Evolutionary conservation across 116 monocot species (phyloP).

Genomic region (Cymodocea nodosa): DNA sequence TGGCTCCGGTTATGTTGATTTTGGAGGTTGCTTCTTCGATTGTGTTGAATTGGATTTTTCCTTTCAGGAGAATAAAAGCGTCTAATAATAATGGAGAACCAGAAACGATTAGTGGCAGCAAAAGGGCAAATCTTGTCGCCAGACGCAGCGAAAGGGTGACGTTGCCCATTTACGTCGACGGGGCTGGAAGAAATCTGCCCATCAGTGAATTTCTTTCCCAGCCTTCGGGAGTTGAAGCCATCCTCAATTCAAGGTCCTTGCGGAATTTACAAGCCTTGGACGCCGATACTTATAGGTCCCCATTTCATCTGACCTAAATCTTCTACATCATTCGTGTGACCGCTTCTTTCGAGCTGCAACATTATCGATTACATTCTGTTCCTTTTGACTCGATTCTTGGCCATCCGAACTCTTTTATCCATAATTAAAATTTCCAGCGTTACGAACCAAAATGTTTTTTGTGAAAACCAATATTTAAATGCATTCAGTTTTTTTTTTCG

Average conservation of each 20-base stretch:
- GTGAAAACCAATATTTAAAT: too few relatives aligned
- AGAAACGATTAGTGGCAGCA: not conserved
- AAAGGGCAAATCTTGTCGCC: conserved; percentile 23
- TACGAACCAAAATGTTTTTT: too few relatives aligned
- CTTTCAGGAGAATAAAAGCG: not conserved
- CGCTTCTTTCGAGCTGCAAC: too few relatives aligned
- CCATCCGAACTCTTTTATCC: too few relatives aligned
- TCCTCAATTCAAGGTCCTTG: conserved; percentile 35
- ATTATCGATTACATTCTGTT: too few relatives aligned
- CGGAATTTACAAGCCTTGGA: conserved; percentile 22
- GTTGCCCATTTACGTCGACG: conserved; percentile 13
- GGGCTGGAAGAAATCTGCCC: not conserved
- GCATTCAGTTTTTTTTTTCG: too few relatives aligned
- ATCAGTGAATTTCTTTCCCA: conserved; percentile 38
- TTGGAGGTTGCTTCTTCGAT: too few relatives aligned
- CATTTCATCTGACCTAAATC: not conserved
- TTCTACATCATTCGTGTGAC: not conserved
- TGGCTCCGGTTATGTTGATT: too few relatives aligned
- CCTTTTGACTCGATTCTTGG: too few relatives aligned
- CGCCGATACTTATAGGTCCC: conserved; percentile 26
- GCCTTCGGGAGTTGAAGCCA: conserved; percentile 29
- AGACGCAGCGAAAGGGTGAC: conserved; percentile 28
- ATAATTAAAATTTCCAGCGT: too few relatives aligned
- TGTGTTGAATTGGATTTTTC: too few relatives aligned
- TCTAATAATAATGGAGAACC: not conserved